Evolutionary conservation across 305 asterid genomes (phyloP).

Genomic region (Petunia hybrid): DNA sequence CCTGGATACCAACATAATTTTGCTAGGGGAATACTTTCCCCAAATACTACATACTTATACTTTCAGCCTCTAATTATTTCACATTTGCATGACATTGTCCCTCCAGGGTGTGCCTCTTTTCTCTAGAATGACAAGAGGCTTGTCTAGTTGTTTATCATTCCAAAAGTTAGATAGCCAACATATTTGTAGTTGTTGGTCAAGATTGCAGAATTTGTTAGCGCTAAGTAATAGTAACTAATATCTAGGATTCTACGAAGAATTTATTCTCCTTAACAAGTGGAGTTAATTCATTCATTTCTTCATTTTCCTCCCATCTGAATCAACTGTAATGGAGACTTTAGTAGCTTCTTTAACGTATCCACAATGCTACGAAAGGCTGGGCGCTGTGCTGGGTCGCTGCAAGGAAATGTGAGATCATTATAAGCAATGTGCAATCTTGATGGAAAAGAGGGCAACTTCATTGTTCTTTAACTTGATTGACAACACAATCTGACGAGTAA

Average conservation of each 20-base stretch:
- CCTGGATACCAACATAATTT: neutral
- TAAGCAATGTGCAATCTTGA: neutral
- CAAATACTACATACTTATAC: slow-evolving; percentile 9
- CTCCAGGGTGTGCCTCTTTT: neutral
- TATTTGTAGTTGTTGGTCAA: slow-evolving; percentile 9
- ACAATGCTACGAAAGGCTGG: slow-evolving; percentile 72
- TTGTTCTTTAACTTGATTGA: neutral
- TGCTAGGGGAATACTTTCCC: neutral
- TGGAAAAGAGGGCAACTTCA: neutral
- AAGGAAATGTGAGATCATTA: neutral
- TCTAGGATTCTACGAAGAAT: slow-evolving; percentile 12
- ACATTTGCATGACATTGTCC: slow-evolving; percentile 5
- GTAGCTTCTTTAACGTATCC: slow-evolving; percentile 77
- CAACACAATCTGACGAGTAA: neutral
- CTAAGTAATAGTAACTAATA: neutral
- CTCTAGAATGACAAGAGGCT: slow-evolving; percentile 1
- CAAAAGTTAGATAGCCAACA: slow-evolving; percentile 24
- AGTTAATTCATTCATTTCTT: slow-evolving; percentile 29
- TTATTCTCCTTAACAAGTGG: slow-evolving; percentile 15
- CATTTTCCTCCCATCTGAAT: slow-evolving; percentile 70
- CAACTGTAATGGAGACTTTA: slow-evolving; percentile 80
- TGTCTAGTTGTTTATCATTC: slow-evolving; percentile 29
- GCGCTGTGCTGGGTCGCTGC: slow-evolving; percentile 81
- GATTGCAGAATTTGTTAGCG: neutral
- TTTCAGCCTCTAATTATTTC: slow-evolving; percentile 25